Base-by-base conservation (phyloP, 1,284 basidiomycete genomes). In the Malassezia obtusa region DNA sequence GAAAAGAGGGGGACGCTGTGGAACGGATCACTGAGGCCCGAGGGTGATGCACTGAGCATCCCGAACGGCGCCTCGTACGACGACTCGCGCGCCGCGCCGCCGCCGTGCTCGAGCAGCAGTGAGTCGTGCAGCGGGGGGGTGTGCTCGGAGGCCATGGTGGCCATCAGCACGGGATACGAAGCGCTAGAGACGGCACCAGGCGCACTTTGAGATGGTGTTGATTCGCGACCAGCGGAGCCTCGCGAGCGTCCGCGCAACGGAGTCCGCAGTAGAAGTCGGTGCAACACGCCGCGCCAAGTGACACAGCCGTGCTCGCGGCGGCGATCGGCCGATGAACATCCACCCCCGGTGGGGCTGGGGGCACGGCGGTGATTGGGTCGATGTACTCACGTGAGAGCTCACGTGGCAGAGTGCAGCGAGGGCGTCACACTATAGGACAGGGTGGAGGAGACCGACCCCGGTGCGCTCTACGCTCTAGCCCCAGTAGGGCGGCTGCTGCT, bases 401-500 rank as follows among this genome's bases (percentile, higher is more conserved):
- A 35, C 33, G 33, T n/a, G 33, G 17, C 17, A 21, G 25, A 25
- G 21, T 15, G 19, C 25, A 25, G 26, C 43, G 12, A 14, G 5
- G 28, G 44, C 19, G 5, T 30, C 21, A 24, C 47, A 24, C 37
- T 43, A 43, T 43, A 17, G 40, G 24, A 43, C 19, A 21, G 40
- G 40, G 40, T 40, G 40, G 40, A 43, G 17, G 33, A n/a, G 15
- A 43, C 40, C 40, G 24, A 25, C 40, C 40, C 38, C 19, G 38
- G 38, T n/a, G 22, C 26, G 31, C 10, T 41, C 33, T n/a, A n/a
- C n/a, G n/a, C n/a, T n/a, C n/a, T n/a, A 56, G 21, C 65, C 69
- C 67, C 69, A 70, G 63, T 70, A 72, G 6, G 40, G 40, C 53
- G 63, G 59, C 49, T 58, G 64, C 53, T 65, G 59, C 52, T 58